Percentiles rank a stretch among this genome's conserved stretches.
phyloP scores from a whole-genome alignment of 108 stramenopile species.

The Skeletonema menzelii region DNA sequence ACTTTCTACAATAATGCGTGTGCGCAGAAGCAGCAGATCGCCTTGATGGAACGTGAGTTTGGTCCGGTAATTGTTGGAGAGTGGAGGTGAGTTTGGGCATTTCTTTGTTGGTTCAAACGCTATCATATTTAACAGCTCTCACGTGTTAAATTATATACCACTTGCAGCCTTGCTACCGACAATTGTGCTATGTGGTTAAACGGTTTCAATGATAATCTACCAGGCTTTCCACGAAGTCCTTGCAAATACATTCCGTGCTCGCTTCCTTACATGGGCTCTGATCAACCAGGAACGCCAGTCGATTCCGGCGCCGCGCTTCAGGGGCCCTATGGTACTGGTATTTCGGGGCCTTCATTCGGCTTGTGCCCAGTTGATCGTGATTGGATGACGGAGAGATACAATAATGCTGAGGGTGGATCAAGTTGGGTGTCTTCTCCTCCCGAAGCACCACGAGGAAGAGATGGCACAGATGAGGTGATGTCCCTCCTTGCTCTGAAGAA shows the following conservation, averaged over 20 bases:
- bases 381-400: slow-evolving; percentile 74
- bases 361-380: slow-evolving; percentile 82
- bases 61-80: slow-evolving; percentile 92
- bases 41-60: slow-evolving; percentile 79
- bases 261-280: slow-evolving; percentile 84
- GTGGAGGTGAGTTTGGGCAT: slow-evolving; percentile 54
- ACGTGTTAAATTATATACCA: background rate
- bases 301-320: slow-evolving; percentile 69
- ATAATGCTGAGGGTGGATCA: slow-evolving; percentile 56
- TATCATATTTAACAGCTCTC: background rate
- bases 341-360: slow-evolving; percentile 73
- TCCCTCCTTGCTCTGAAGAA: slow-evolving; percentile 76
- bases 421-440: slow-evolving; percentile 75
- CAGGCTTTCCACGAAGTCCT: slow-evolving; percentile 77
- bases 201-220: slow-evolving; percentile 91
- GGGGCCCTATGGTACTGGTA: slow-evolving; percentile 91
- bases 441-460: slow-evolving; percentile 59
- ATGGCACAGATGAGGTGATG: slow-evolving; percentile 85
- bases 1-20: slow-evolving; percentile 85
- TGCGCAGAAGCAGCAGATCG: slow-evolving; percentile 67
- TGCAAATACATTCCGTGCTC: slow-evolving; percentile 86
- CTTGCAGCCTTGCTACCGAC: slow-evolving; percentile 79
- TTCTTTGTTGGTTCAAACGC: background rate
- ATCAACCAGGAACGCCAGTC: slow-evolving; percentile 88
- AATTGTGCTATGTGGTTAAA: slow-evolving; percentile 96